Percentiles rank a stretch among this genome's conserved stretches.
Conservation (phyloP, 129 eudicot species). For the Saposhnikovia divaricata region DNA sequence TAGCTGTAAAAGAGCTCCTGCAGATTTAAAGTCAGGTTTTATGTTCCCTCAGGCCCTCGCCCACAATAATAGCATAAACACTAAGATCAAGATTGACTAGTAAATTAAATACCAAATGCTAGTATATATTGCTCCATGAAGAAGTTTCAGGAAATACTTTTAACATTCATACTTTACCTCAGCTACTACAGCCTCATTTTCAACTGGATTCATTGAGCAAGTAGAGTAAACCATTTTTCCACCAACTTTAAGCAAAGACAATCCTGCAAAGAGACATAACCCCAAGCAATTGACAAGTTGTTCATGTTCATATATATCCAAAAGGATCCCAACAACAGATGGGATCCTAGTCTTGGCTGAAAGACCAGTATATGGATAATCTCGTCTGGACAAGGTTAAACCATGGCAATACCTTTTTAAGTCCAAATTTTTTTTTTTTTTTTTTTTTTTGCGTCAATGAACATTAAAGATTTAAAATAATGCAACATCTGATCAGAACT, state of each 20-base stretch:
- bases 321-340: background rate
- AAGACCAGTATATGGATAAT: background rate
- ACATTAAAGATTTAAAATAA: background rate
- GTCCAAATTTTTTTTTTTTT: background rate
- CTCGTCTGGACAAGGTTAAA: background rate
- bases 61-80: background rate
- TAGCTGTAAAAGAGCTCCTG: background rate
- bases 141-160: background rate
- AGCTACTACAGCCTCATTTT: constrained; percentile 97
- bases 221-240: constrained; percentile 98
- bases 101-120: background rate
- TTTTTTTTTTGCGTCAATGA: background rate
- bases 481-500: background rate
- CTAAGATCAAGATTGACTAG: background rate
- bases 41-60: background rate
- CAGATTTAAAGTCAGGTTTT: background rate
- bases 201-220: constrained; percentile 99
- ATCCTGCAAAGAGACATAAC: constrained; percentile 37
- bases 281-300: background rate
- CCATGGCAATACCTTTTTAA: background rate
- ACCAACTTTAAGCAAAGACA: constrained; percentile 87
- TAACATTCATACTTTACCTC: constrained; percentile 42
- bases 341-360: background rate
- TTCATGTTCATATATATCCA: background rate
- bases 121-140: background rate